Percentiles rank a stretch among this genome's conserved stretches.
Evolutionary conservation across 305 asterid species (phyloP).

Genomic region (Fraxinus sp.): DNA sequence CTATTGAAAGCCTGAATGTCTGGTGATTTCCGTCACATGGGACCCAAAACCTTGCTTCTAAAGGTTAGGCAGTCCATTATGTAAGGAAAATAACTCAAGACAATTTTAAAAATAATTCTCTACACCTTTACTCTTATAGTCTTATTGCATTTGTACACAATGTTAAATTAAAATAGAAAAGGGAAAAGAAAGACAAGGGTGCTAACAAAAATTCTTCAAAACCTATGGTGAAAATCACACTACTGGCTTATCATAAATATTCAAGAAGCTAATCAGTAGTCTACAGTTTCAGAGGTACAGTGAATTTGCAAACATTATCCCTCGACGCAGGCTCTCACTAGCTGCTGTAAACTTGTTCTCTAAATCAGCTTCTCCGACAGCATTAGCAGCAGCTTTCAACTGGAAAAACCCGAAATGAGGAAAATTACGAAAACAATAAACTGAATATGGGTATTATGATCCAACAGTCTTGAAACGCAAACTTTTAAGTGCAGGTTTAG

Average conservation of each 20-base stretch:
- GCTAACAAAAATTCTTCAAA: not conserved
- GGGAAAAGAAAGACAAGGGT: not conserved
- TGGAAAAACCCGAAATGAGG: conserved; percentile 23
- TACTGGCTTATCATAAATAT: not conserved
- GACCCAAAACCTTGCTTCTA: not conserved
- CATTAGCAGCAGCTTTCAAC: conserved; percentile 90
- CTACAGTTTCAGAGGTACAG: conserved; percentile 55
- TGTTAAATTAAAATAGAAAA: not conserved
- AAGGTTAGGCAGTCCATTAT: not conserved
- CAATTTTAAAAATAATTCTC: not conserved
- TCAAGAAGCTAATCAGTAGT: not conserved
- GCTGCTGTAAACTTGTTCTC: conserved; percentile 84
- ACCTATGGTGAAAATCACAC: not conserved
- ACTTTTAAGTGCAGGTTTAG: not conserved
- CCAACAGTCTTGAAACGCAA: not conserved
- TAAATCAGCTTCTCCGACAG: conserved; percentile 79
- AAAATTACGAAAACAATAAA: not conserved
- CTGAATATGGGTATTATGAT: not conserved
- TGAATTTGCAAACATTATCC: conserved; percentile 97
- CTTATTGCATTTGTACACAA: not conserved
- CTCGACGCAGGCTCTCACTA: conserved; percentile 88
- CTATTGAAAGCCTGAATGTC: not conserved
- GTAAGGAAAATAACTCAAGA: not conserved
- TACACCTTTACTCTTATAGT: not conserved
- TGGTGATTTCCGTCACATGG: not conserved